Base-by-base conservation (phyloP, 257 asterid species). In the Primulina huaijiensis region DNA sequence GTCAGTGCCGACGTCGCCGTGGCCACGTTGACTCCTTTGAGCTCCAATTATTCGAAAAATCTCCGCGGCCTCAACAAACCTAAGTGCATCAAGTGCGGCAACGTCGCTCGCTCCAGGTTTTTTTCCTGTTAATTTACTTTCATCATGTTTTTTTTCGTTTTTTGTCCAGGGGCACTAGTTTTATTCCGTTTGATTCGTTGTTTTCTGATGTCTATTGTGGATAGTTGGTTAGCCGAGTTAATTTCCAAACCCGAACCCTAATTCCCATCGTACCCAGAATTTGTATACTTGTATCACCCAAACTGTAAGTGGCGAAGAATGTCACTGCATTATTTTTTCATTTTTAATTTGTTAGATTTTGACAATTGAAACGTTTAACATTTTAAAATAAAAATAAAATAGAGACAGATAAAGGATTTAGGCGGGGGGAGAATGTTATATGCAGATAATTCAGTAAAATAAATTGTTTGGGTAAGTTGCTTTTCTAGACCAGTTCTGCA, bases 81-180 rank as follows among this genome's bases (percentile, higher is more conserved):
- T 8, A 94, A 89, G 88, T 94, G 99, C 86, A 94, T 91, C 75
- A 86, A 88, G 87, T 94, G 97, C 75, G 97, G 95, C 67, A 93
- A 93, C 81, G 96, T 93, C 72, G 97, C 99, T 72, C 99, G 97
- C 64, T 90, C 99, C 72, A 86, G 97, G 99, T 93, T 69, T 34
- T 40, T 30, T 33, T 30, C 33, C 71, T 10, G 53, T 3, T 20
- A 7, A 21, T 40, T 21, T 37, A 37, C 34, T 65, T 21, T 38
- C 33, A 35, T 72, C 55, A n/a, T 64, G 19, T 55, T 59, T 11
- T 27, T 25, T 10, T 16, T 56, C 58, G 4, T 29, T 43, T 38
- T 43, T 43, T 43, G n/a, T 31, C 19, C n/a, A 3, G 1, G 17
- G n/a, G 16, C 50, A 38, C 4, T 38, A 10, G 14, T 3, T 10